phyloP scores from a whole-genome alignment of 2,329 filamentous ascomycete genomes.

The Xylaria polymorpha region DNA sequence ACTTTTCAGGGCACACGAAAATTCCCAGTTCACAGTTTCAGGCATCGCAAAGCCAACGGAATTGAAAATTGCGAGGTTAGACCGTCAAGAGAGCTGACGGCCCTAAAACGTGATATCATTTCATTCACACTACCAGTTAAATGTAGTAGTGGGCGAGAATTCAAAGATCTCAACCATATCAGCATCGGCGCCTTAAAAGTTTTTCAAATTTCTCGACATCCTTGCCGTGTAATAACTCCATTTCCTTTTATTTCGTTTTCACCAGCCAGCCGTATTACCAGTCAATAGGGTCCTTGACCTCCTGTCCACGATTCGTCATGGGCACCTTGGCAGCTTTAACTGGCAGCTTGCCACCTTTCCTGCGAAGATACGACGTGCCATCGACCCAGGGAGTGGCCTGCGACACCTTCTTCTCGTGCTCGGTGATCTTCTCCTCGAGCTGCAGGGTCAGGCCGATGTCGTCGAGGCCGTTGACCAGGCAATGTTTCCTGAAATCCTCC shows the following conservation, averaged over 20 bases:
- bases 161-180: constrained; percentile 3
- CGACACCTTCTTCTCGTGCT: constrained; percentile 83
- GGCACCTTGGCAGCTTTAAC: constrained; percentile 77
- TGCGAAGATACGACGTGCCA: constrained; percentile 81
- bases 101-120: constrained; percentile 24
- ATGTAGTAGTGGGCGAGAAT: neutral
- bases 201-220: constrained; percentile 3
- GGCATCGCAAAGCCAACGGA: neutral
- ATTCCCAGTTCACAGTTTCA: neutral
- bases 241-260: constrained; percentile 10
- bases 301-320: constrained; percentile 88
- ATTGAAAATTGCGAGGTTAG: neutral
- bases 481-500: constrained; percentile 94
- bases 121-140: constrained; percentile 16
- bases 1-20: neutral
- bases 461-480: constrained; percentile 90
- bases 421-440: constrained; percentile 86
- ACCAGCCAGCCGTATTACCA: constrained; percentile 70
- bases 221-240: constrained; percentile 18
- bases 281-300: constrained; percentile 85
- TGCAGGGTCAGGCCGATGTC: constrained; percentile 96
- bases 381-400: constrained; percentile 90
- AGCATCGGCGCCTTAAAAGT: neutral
- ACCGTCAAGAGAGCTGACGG: neutral
- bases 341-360: constrained; percentile 66